Conservation (phyloP, 768 basidiomycete species). For the Leccinellum albellum region DNA sequence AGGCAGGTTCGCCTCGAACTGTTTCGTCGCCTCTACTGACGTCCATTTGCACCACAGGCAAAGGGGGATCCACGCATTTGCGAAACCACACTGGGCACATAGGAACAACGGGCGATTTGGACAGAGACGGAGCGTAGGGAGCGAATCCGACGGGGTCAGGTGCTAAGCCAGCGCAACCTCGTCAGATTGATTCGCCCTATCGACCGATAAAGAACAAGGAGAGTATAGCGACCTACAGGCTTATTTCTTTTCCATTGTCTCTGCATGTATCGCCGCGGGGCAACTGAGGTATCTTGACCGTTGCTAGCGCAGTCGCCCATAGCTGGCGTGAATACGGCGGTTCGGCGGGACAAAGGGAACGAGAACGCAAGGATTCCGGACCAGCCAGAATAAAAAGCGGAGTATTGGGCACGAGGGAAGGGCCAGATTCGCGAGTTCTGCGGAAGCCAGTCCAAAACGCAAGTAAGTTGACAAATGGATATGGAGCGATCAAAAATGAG, state of each 20-base stretch:
- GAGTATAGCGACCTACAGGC: conserved; percentile 28
- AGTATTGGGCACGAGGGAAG: conserved; percentile 28
- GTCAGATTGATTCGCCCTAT: conserved; percentile 15
- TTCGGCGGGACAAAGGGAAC: conserved; percentile 4
- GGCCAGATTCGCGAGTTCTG: conserved; percentile 22
- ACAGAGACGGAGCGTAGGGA: conserved; percentile 43
- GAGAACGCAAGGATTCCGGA: not conserved
- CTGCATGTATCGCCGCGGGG: conserved; percentile 34
- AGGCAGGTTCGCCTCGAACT: conserved; percentile 38
- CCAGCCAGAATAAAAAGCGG: conserved; percentile 22
- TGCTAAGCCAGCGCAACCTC: conserved; percentile 28
- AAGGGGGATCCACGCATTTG: conserved; percentile 45
- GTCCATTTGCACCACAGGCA: conserved; percentile 53
- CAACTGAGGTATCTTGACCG: conserved; percentile 17
- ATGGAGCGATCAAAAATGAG: conserved; percentile 2
- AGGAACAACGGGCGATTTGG: conserved; percentile 42
- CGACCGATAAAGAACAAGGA: conserved; percentile 3
- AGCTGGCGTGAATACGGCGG: not conserved
- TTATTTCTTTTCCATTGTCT: conserved; percentile 43
- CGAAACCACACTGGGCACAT: conserved; percentile 45
- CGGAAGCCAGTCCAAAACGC: conserved; percentile 28
- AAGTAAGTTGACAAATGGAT: conserved; percentile 16
- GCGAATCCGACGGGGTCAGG: conserved; percentile 42
- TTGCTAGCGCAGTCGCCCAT: conserved; percentile 15
- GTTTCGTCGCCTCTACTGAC: conserved; percentile 37